Evolutionary conservation across 352 stramenopile species (phyloP), one percentile per base, ranked within the genome.

Genomic region (Globisporangium middletonii): DNA sequence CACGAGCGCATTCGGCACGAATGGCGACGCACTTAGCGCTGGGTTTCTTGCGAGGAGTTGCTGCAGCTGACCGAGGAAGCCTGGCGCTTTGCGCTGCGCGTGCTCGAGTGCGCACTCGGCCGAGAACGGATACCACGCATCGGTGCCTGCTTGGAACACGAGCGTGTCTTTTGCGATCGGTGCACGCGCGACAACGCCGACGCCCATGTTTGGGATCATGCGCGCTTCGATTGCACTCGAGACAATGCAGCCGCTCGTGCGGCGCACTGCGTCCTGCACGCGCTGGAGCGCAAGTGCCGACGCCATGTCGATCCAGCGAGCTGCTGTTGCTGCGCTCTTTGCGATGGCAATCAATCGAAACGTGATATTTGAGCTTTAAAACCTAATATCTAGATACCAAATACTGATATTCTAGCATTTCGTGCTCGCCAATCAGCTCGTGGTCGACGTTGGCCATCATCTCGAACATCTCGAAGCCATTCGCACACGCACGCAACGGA

Each of bases 111-210:
- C 85, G 55, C 50, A 71, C 50, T 88, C 75, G 18, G 85, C 75
- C n/a, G 85, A 94, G 58, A 93, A 86, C 3, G 83, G 77, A 28
- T 76, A 77, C 85, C 81, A 94, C 23, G 68, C 62, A 13, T 86
- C 77, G 0, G 66, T 60, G 1, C 67, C 69, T 8, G 82, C 77
- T 42, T 83, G 73, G 53, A 93, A 88, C 30, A 92, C 63, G 52
- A 90, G 57, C 47, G 72, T 57, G 52, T 87, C 79, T 37, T 79
- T 79, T 15, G 77, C 68, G 51, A 94, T 82, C 0, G 46, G 64
- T 27, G 78, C 67, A 9, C 59, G 67, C 27, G 79, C 83, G 16
- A 89, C 67, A 5, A 94, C 59, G 4, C 83, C 83, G 16, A 89
- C 60, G 46, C 80, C 81, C 83, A 92, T 92, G 38, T 65, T 60